Evolutionary conservation across 2,329 filamentous ascomycete species (phyloP), one percentile per base, ranked within the genome.

Genomic region (Helotiales sp.): DNA sequence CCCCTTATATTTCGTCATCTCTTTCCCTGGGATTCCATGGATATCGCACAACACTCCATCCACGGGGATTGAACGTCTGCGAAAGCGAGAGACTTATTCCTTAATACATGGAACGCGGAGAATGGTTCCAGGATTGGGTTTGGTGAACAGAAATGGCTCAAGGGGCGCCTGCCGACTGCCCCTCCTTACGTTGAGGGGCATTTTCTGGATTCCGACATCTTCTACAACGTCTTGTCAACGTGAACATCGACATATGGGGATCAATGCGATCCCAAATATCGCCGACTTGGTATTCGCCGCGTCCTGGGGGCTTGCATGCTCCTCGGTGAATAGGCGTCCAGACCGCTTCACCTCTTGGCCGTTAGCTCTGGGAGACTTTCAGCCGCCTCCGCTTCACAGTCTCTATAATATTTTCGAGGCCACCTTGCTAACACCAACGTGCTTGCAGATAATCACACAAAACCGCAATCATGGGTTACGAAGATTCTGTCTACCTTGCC

Each of bases 401-500:
- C 29, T 46, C 38, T 38, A 49, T 10, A 46, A 38, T 38, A 22
- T 47, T 17, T n/a, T 13, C 34, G 27, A 48, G 22, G 19, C 15
- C 31, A 53, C n/a, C 5, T 25, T 40, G 44, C 59, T 61, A 40
- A 61, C 19, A 15, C 33, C 36, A 46, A 24, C 15, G 9, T 12
- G 5, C 15, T 44, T 13, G 51, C 52, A 67, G 65, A 67, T 61
- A 44, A 44, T 15, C 22, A 33, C 52, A 51, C 50, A 57, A 36
- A 61, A 71, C 70, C 76, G 79, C 76, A 83, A 93, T 83, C 83
- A 98, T 98, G 93, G 92, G 90, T 87, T 91, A 96, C 85, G 93
- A 98, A 86, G 93, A 98, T 83, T 93, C 93, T 74, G 95, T 99
- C 75, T 98, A 98, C 81, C 89, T 98, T 78, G 95, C 95, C 81